Base-by-base conservation (phyloP, 2,329 filamentous ascomycete species). In the Dothideomycetes sp. region DNA sequence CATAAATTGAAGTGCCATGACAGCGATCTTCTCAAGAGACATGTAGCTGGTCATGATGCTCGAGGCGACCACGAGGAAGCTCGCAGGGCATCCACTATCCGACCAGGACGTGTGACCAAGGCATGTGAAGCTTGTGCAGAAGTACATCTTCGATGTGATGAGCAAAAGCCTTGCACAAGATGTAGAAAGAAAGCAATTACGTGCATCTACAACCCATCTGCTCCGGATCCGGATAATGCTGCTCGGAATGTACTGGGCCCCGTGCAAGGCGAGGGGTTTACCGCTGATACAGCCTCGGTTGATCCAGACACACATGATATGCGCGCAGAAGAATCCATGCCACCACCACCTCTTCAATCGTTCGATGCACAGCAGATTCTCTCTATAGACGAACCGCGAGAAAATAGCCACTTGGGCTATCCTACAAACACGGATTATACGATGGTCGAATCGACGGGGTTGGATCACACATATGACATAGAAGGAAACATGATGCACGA, bases 111-210 rank as follows among this genome's bases (percentile, higher is more conserved):
- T 5, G 65, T 68, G 3, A 65, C 60, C 4, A 68, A 72, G 50
- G 70, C 70, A 1, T 73, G 70, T 44, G 68, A 68, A 42, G 60
- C 65, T 4, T 73, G 70, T 45, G 69, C 70, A 16, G 59, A 62
- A 16, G 63, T 67, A 3, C 70, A 73, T 47, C 55, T 73, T 15
- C 68, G 69, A 48, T 73, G 70, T 45, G 68, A 72, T 44, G 69
- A 73, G 45, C 60, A 66, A 34, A 73, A 73, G 53, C 70, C 70
- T 5, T 73, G 70, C 49, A 66, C 59, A 45, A 58, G 70, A 34
- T 73, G 70, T 52, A 61, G 56, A 31, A 68, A 68, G 47, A 70
- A 68, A 46, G 61, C 62, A 46, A 62, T 72, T 15, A 47, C 53
- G 4, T 73, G 69, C 41, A 56, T 58, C 41, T 58, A 52, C 41